Conservation (phyloP, 345 rosid species). For the Salix dunnii region DNA sequence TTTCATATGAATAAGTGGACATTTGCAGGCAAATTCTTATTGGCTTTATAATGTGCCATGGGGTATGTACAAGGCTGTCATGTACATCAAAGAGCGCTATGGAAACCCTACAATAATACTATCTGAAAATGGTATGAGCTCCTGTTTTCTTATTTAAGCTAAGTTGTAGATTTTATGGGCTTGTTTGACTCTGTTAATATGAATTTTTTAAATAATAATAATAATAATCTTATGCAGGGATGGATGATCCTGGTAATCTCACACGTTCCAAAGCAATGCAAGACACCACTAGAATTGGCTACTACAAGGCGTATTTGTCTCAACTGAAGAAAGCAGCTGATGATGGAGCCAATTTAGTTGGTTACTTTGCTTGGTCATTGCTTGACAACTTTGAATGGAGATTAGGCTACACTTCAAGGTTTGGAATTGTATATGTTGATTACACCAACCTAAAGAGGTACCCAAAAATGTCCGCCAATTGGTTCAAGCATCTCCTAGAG, state of each 20-base stretch:
- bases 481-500: constrained; percentile 68
- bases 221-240: constrained; percentile 39
- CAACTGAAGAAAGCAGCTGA: constrained; percentile 81
- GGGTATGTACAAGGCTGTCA: constrained; percentile 88
- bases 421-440: constrained; percentile 89
- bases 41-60: constrained; percentile 97
- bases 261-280: constrained; percentile 63
- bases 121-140: constrained; percentile 71
- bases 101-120: constrained; percentile 84
- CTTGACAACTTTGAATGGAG: constrained; percentile 96
- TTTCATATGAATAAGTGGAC: background rate
- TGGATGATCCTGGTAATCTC: constrained; percentile 88
- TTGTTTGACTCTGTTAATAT: background rate
- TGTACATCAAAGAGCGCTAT: constrained; percentile 78
- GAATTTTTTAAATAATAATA: background rate
- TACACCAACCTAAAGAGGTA: constrained; percentile 63
- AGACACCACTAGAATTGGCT: constrained; percentile 75
- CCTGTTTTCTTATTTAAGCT: background rate
- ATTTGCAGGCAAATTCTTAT: constrained; percentile 64
- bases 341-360: constrained; percentile 75
- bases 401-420: constrained; percentile 87
- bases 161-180: background rate
- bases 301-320: constrained; percentile 62
- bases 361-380: constrained; percentile 96
- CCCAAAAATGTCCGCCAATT: constrained; percentile 90